Percentiles rank a stretch among this genome's conserved stretches.
Evolutionary conservation across 768 basidiomycete genomes (phyloP).

Genomic region (Calocera viscosa): DNA sequence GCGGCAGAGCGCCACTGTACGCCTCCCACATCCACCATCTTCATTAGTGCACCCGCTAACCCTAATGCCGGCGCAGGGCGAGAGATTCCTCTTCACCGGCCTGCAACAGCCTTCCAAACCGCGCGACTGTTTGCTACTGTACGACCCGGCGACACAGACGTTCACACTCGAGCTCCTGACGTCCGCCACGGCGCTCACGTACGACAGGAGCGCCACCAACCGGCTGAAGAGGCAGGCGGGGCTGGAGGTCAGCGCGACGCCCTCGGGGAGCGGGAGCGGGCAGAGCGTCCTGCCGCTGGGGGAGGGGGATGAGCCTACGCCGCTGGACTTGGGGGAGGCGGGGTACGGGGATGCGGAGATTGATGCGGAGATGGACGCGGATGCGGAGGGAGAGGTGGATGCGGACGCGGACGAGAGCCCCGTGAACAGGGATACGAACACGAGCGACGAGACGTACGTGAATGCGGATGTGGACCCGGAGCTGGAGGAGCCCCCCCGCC

Average conservation of each 20-base stretch:
- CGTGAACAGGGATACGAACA: neutral
- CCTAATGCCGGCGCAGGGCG: neutral
- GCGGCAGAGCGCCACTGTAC: neutral
- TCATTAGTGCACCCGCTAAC: neutral
- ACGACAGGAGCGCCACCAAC: neutral
- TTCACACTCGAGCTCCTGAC: slow-evolving; percentile 1
- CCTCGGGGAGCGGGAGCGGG: neutral
- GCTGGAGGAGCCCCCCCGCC: neutral
- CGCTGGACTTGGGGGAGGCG: neutral
- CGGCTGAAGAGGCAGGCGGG: neutral
- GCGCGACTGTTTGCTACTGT: neutral
- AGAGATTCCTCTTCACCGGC: slow-evolving; percentile 6
- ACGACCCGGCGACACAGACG: neutral
- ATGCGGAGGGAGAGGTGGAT: neutral
- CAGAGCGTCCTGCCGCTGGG: neutral
- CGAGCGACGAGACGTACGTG: slow-evolving; percentile 7
- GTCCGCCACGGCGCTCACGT: neutral
- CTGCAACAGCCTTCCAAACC: neutral
- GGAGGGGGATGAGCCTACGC: neutral
- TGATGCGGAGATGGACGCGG: neutral
- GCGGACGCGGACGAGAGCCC: neutral
- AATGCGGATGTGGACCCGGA: neutral
- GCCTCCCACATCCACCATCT: neutral
- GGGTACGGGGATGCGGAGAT: neutral
- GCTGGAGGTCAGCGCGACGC: neutral